Percentiles rank a stretch among this genome's conserved stretches.
phyloP scores from a whole-genome alignment of 352 stramenopile genomes.

The Globisporangium barbulae region DNA sequence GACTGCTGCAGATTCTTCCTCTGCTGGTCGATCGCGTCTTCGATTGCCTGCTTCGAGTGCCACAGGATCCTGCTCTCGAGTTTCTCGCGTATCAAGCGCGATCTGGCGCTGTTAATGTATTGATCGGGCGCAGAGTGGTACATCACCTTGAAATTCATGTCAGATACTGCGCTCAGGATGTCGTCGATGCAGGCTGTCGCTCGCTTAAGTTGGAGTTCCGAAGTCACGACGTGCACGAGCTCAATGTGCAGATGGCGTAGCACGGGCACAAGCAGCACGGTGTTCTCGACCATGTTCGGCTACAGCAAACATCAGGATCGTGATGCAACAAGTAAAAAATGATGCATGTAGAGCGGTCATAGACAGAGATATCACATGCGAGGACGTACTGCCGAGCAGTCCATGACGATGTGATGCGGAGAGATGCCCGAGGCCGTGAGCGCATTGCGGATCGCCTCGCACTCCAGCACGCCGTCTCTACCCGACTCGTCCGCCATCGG shows the following conservation, averaged over 20 bases:
- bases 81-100: constrained; percentile 8
- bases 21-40: constrained; percentile 21
- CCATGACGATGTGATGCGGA: constrained; percentile 67
- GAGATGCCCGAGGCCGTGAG: constrained; percentile 52
- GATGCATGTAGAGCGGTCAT: not conserved
- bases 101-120: constrained; percentile 14
- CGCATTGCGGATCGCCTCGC: constrained; percentile 47
- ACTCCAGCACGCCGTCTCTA: constrained; percentile 40
- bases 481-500: constrained; percentile 38
- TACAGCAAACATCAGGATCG: constrained; percentile 2
- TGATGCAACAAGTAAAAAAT: not conserved
- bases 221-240: constrained; percentile 36
- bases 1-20: constrained; percentile 22
- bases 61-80: constrained; percentile 9
- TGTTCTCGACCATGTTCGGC: constrained; percentile 40
- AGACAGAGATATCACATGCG: not conserved
- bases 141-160: constrained; percentile 22
- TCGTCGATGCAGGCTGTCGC: constrained; percentile 29
- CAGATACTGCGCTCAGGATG: constrained; percentile 19
- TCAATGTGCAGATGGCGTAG: constrained; percentile 30
- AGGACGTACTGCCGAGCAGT: constrained; percentile 50
- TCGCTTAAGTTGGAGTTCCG: constrained; percentile 30
- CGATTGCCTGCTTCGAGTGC: constrained; percentile 12
- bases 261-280: constrained; percentile 25
- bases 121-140: constrained; percentile 32